Conservation (phyloP, 805 yeast species). For the Kluyveromyces siamensis region DNA sequence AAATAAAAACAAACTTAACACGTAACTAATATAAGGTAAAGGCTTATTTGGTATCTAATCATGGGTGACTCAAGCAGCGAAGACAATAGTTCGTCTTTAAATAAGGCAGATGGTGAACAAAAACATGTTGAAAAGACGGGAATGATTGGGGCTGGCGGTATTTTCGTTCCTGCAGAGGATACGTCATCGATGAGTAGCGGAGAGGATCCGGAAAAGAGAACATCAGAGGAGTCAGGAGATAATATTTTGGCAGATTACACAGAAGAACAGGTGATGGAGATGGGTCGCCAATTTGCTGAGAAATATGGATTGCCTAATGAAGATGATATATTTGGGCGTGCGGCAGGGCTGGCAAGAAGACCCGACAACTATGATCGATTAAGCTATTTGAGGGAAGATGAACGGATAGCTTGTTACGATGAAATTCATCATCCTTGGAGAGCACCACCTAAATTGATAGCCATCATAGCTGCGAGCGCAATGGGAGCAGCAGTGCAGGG, state of each 20-base stretch:
- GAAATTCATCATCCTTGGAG: slow-evolving; percentile 42
- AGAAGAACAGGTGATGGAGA: slow-evolving; percentile 54
- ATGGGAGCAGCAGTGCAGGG: slow-evolving; percentile 77
- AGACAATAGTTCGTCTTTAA: not conserved
- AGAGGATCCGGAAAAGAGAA: slow-evolving; percentile 5
- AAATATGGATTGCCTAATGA: slow-evolving; percentile 42
- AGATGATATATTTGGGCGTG: slow-evolving; percentile 50
- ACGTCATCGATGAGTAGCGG: slow-evolving; percentile 2
- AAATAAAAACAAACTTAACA: too few relatives aligned
- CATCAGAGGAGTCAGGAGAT: slow-evolving; percentile 13
- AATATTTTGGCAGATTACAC: slow-evolving; percentile 50
- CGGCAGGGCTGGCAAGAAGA: slow-evolving; percentile 58
- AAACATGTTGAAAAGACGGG: not conserved
- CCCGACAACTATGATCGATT: slow-evolving; percentile 52
- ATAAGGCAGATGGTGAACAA: not conserved
- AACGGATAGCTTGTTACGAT: slow-evolving; percentile 39
- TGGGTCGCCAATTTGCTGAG: slow-evolving; percentile 60
- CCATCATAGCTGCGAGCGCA: slow-evolving; percentile 56
- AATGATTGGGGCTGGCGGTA: not conserved
- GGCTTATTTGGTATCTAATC: not conserved
- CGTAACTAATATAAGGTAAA: not conserved
- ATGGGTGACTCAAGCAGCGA: not conserved
- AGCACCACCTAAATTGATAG: slow-evolving; percentile 36
- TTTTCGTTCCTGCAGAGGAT: slow-evolving; percentile 1
- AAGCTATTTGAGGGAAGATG: slow-evolving; percentile 46